A percentile compares a stretch with the other conserved stretches of the same genome.
phyloP scores from a whole-genome alignment of 441 rosid genomes.

The Pelargonium australe region DNA sequence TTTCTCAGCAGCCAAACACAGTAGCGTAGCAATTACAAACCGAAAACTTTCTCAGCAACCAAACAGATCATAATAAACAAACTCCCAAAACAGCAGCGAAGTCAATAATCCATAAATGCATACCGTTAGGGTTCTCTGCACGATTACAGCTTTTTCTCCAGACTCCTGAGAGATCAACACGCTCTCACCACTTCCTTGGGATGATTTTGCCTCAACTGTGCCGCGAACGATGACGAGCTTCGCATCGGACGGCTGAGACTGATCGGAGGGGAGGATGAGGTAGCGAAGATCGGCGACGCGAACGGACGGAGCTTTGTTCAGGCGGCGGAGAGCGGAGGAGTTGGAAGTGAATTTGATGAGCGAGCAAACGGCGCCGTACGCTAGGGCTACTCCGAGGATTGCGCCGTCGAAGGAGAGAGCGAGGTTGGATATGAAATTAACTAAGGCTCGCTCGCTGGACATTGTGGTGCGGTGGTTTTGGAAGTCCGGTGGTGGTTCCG shows the following conservation, averaged over 20 bases:
- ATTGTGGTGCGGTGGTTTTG: neutral
- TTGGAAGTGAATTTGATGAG: conserved; percentile 17
- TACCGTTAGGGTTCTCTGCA: conserved; percentile 76
- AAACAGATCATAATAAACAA: neutral
- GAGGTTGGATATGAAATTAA: neutral
- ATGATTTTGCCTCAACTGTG: conserved; percentile 42
- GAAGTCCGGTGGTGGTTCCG: neutral
- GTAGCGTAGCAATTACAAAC: too few relatives aligned
- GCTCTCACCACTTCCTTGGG: conserved; percentile 32
- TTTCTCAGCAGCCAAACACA: neutral
- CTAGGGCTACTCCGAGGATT: conserved; percentile 22
- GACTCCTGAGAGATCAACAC: conserved; percentile 53
- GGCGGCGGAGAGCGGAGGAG: conserved; percentile 21
- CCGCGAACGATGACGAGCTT: conserved; percentile 58
- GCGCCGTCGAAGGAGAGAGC: conserved; percentile 28
- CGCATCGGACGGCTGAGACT: conserved; percentile 27
- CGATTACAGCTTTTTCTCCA: conserved; percentile 68
- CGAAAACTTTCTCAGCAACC: neutral
- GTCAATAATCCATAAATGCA: conserved; percentile 15
- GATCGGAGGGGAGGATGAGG: conserved; percentile 29
- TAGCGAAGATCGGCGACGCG: conserved; percentile 37
- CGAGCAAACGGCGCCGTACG: conserved; percentile 24
- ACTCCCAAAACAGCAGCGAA: neutral
- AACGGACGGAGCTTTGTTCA: conserved; percentile 17
- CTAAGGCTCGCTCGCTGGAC: neutral